Base-by-base conservation (phyloP, 768 basidiomycete genomes). In the Mycena amicta region DNA sequence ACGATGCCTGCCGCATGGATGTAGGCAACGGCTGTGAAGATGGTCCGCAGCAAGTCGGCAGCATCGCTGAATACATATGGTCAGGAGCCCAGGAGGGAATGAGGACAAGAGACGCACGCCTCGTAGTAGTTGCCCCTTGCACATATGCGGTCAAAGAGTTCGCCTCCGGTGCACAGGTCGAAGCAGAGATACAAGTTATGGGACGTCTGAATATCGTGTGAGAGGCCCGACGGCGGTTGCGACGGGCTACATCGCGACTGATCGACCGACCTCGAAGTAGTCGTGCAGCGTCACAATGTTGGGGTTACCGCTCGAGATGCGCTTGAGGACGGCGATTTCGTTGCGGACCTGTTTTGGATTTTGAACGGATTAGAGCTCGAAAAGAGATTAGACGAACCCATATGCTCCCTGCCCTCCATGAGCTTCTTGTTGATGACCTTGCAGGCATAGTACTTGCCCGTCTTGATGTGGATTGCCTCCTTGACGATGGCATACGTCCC, bases 381-480 rank as follows among this genome's bases (percentile, higher is more conserved):
- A 50, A 31, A 50, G 57, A 54, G 40, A 37, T 51, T 41, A 27
- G 41, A 70, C 86, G 65, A 22, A 95, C 96, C n/a, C 96, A 99
- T 98, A 71, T 95, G 88, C 76, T 98, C 96, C 62, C 96, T 82
- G 4, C 96, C 96, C 71, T 96, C 92, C 95, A 97, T 97, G 57
- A 97, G 85, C 69, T 95, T 94, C 83, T 98, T 98, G 86, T 96
- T 98, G 77, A 98, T 95, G 68, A 98, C 97, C 75, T 99, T 99
- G 84, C 95, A 98, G 22, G 96, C 97, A 80, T 90, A 98, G 77
- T 95, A 96, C 73, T 97, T 84, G 59, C 80, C 80, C 1, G 94
- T 93, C 77, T 90, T 88, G 77, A 96, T 88, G 69, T 96, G 93
- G 25, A 95, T 91, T 43, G 95, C 95, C 78, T 97, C 94, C 75